These are phyloP conservation scores for Madurella mycetomatis DNA, from an alignment of 2,329 filamentous ascomycete species.

Conservation along the genomic window DNA sequence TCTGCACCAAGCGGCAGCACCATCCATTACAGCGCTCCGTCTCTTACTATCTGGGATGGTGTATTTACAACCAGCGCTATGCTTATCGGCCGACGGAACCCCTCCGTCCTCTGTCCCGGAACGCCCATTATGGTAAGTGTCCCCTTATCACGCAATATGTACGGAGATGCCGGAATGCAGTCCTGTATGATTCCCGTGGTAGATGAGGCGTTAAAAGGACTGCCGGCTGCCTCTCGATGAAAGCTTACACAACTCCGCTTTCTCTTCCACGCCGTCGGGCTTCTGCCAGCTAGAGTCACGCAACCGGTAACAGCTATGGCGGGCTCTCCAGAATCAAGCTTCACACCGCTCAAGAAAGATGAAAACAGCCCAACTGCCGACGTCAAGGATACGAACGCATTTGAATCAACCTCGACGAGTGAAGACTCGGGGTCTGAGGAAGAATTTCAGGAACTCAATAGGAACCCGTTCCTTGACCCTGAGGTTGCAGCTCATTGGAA, in stretches of 20 bases:
- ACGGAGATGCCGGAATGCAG: background rate
- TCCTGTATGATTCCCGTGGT: background rate
- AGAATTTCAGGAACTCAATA: conserved; percentile 1
- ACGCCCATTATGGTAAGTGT: background rate
- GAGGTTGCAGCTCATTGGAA: conserved; percentile 18
- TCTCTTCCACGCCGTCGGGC: background rate
- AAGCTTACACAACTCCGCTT: background rate
- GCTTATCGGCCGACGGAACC: background rate
- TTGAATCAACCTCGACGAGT: conserved; percentile 7
- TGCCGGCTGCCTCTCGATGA: background rate
- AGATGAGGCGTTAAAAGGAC: background rate
- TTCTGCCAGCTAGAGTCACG: background rate
- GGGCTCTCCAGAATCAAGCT: background rate
- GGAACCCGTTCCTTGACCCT: conserved; percentile 20
- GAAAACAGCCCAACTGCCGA: background rate
- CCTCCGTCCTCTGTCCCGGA: background rate
- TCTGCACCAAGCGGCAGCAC: too few relatives aligned
- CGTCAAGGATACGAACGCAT: background rate
- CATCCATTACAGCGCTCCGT: too few relatives aligned
- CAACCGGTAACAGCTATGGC: background rate
- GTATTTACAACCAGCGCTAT: background rate
- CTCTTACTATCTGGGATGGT: background rate
- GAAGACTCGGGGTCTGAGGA: conserved; percentile 15
- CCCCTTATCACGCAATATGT: background rate
- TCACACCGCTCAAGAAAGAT: background rate